Evolutionary conservation across 495 filamentous ascomycete genomes (phyloP), one percentile per base, ranked within the genome.

Genomic region (Pyrenula aspistea): DNA sequence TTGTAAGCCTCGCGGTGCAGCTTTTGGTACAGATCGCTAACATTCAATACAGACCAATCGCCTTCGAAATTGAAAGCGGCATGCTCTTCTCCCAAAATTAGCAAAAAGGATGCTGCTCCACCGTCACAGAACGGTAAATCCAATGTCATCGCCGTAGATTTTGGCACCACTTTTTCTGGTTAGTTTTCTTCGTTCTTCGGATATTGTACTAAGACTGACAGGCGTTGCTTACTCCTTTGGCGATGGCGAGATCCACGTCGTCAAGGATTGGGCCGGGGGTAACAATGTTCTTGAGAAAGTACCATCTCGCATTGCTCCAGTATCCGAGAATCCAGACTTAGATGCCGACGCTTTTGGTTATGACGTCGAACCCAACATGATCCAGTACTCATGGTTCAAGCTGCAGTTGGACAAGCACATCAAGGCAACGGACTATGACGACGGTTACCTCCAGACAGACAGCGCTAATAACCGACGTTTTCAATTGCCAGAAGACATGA

Each of bases 101-200:
- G 31, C 15, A 42, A 42, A 42, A 42, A 42, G 31, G 4, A 4
- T 42, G 15, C 31, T 42, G 31, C 31, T 4, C 15, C 31, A 8
- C 31, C 31, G 31, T 15, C 15, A 8, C 21, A 54, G 53, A 54
- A 24, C 53, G 12, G 22, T 12, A 54, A 25, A 54, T 2, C 22
- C 22, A 2, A 55, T 8, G 59, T 73, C 22, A 61, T 75, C 53
- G 70, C 65, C 15, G 64, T 77, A 25, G 74, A 77, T 59, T 77
- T 74, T 54, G 74, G 73, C 20, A 77, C 74, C 2, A 77, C 73
- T 8, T 76, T 65, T 49, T 65, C 66, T 51, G 55, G 62, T 61
- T 60, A 55, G 8, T 36, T 12, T 20, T 55, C 15, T 56, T 12
- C n/a, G 25, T 15, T 21, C 12, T 49, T 50, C 12, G 10, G 23